Conservation (phyloP, 2,329 filamentous ascomycete species). For the Proliferodiscus dingleyae region DNA sequence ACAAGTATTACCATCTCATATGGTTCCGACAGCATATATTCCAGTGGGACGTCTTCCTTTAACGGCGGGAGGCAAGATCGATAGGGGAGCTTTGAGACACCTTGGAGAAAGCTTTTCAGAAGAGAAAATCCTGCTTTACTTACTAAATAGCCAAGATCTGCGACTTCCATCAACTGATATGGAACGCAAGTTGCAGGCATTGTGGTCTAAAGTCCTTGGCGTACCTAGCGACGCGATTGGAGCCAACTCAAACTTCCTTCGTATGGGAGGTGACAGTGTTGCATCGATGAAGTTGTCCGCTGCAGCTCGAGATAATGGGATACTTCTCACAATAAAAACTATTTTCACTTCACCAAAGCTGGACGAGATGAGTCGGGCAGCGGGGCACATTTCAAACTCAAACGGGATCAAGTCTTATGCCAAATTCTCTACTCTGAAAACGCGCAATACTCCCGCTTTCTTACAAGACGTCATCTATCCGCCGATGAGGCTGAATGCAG, state of each 20-base stretch:
- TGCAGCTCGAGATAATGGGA: constrained; percentile 5
- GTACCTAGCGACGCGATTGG: constrained; percentile 20
- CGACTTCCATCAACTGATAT: neutral
- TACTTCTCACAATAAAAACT: constrained; percentile 7
- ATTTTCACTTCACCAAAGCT: constrained; percentile 13
- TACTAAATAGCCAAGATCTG: constrained; percentile 15
- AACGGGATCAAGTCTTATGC: too few species aligned
- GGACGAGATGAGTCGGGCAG: constrained; percentile 2
- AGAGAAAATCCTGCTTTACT: constrained; percentile 32
- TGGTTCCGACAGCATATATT: neutral
- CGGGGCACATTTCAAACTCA: too few species aligned
- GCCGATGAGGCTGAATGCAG: neutral
- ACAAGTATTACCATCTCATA: neutral
- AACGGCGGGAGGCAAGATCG: neutral
- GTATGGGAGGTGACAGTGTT: constrained; percentile 42
- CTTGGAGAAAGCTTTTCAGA: constrained; percentile 18
- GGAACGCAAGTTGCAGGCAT: constrained; percentile 25
- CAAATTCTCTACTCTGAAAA: too few species aligned
- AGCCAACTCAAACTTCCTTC: constrained; percentile 33
- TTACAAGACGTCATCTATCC: neutral
- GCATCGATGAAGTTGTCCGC: constrained; percentile 40
- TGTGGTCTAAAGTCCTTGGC: constrained; percentile 41
- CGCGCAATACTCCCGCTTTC: too few species aligned
- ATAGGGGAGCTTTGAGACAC: neutral
- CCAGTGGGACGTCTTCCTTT: neutral